Conservation (phyloP, 352 stramenopile genomes). For the Plasmopara muralis region DNA sequence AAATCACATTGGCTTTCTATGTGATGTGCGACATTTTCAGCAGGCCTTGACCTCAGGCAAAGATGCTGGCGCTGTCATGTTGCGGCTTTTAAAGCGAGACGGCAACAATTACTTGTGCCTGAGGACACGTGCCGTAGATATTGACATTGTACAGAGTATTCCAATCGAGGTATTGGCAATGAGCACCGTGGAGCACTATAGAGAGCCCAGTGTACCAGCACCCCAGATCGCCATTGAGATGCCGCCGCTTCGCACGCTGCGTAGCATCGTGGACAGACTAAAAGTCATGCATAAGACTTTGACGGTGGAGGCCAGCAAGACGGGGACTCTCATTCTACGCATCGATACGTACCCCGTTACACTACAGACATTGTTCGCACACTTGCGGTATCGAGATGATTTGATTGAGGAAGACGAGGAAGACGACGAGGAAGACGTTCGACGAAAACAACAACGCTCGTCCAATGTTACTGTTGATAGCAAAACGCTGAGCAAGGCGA, state of each 20-base stretch:
- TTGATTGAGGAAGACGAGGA: conserved; percentile 47
- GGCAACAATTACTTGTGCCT: conserved; percentile 68
- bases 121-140: conserved; percentile 65
- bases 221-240: conserved; percentile 80
- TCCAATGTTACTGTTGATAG: conserved; percentile 71
- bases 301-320: conserved; percentile 65
- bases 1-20: conserved; percentile 78
- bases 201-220: conserved; percentile 65
- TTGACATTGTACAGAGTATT: conserved; percentile 83
- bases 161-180: conserved; percentile 76
- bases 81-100: conserved; percentile 77
- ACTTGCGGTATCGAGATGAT: conserved; percentile 66
- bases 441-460: conserved; percentile 23
- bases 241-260: conserved; percentile 54
- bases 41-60: conserved; percentile 70
- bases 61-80: conserved; percentile 70
- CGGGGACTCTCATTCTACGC: conserved; percentile 56
- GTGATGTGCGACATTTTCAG: conserved; percentile 67
- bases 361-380: conserved; percentile 71
- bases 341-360: conserved; percentile 67
- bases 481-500: conserved; percentile 70
- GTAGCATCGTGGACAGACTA: conserved; percentile 66
- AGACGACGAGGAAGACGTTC: conserved; percentile 25
- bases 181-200: conserved; percentile 63
- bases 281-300: conserved; percentile 71